A percentile compares a stretch with the other conserved stretches of the same genome.
Evolutionary conservation across 306 rosid genomes (phyloP).

Genomic region (Fagus crenata): DNA sequence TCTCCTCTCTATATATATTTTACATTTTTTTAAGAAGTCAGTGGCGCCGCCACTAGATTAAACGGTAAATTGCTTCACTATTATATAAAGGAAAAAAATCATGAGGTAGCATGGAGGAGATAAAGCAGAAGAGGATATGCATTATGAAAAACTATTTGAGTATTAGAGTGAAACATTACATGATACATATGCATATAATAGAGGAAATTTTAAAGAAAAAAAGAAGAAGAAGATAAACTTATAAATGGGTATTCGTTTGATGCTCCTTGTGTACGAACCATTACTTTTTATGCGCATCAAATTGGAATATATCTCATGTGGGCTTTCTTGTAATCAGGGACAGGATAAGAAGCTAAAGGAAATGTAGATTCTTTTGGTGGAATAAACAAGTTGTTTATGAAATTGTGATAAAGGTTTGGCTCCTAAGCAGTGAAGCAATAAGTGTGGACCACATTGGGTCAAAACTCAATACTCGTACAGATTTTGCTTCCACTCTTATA

Average conservation of each 20-base stretch:
- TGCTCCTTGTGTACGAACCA: background rate
- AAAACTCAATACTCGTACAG: background rate
- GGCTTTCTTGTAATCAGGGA: background rate
- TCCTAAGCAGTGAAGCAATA: background rate
- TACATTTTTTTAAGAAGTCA: no score
- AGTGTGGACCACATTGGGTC: background rate
- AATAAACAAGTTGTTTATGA: background rate
- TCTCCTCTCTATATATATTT: no score
- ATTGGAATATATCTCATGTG: conserved; percentile 7
- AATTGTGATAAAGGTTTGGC: background rate
- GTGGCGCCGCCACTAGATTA: background rate
- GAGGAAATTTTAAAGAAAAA: background rate
- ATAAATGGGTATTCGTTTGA: no score
- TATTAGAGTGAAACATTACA: no score
- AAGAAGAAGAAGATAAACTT: no score
- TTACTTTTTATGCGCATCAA: background rate
- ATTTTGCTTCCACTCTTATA: background rate
- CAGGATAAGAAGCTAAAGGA: background rate
- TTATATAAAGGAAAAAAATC: no score
- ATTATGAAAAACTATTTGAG: background rate
- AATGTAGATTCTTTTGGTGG: background rate
- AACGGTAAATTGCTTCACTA: background rate
- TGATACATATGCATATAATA: background rate
- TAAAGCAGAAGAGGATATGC: background rate
- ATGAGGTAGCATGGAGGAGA: no score